Evolutionary conservation across 2,329 filamentous ascomycete genomes (phyloP).

Genomic region (Colletotrichum graminicola): DNA sequence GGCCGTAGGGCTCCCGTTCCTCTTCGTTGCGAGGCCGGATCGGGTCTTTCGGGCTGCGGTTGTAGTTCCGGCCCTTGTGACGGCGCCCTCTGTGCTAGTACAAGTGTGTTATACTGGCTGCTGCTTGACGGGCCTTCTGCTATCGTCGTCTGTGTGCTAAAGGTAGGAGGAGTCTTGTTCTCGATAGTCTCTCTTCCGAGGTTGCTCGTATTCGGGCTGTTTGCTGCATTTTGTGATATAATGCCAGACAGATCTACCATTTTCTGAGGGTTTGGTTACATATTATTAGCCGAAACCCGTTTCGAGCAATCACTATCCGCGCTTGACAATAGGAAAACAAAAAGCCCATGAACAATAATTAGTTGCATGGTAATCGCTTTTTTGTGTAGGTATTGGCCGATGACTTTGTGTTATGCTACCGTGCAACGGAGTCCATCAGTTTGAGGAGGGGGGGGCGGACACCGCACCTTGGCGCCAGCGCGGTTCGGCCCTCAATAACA

Average conservation of each 20-base stretch:
- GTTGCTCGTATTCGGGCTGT: conserved; percentile 24
- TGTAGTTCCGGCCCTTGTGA: background rate
- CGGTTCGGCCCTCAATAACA: background rate
- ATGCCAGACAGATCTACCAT: conserved; percentile 42
- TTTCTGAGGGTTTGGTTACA: conserved; percentile 34
- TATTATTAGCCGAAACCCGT: conserved; percentile 23
- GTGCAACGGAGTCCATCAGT: background rate
- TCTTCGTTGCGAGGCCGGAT: conserved; percentile 23
- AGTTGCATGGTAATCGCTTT: background rate
- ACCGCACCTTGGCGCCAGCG: background rate
- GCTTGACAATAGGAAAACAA: background rate
- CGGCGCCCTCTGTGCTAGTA: conserved; percentile 17
- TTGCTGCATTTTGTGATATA: conserved; percentile 38
- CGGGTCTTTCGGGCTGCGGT: conserved; percentile 1
- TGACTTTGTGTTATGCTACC: background rate
- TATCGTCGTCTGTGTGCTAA: conserved; percentile 10
- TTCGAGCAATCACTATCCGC: conserved; percentile 1
- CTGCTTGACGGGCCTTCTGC: conserved; percentile 16
- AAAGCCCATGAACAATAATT: background rate
- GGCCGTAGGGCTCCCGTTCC: conserved; percentile 36
- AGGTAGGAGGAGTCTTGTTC: conserved; percentile 1
- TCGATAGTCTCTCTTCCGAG: conserved; percentile 20
- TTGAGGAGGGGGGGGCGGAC: background rate
- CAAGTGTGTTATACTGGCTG: conserved; percentile 14
- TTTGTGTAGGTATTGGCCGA: background rate